Percentiles rank a stretch among this genome's conserved stretches.
Conservation (phyloP, 176 grass and related monocot species). For the Oryza brachyantha region DNA sequence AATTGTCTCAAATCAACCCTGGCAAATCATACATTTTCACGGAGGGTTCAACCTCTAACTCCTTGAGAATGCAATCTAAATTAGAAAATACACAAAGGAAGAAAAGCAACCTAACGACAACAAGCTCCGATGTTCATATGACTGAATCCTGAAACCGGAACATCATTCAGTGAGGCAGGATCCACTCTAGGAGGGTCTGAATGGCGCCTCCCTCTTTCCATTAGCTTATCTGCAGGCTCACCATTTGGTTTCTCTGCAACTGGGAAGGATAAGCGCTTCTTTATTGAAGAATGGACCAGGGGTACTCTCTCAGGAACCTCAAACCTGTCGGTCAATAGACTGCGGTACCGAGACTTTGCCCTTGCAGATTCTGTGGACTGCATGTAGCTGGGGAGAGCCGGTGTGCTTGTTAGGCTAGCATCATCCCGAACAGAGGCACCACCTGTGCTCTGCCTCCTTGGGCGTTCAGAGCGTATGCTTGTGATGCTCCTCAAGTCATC, state of each 20-base stretch:
- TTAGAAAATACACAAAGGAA: constrained; percentile 26
- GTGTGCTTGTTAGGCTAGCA: constrained; percentile 63
- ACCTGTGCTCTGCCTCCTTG: constrained; percentile 63
- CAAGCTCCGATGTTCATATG: constrained; percentile 3
- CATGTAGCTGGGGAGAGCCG: constrained; percentile 76
- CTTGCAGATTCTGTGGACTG: constrained; percentile 85
- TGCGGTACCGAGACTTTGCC: constrained; percentile 58
- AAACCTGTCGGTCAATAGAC: constrained; percentile 45
- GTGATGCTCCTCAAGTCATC: constrained; percentile 81
- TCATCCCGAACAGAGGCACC: constrained; percentile 72
- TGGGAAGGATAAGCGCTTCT: constrained; percentile 88
- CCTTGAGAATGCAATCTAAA: constrained; percentile 29
- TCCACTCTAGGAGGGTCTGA: constrained; percentile 71
- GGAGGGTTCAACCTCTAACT: not conserved
- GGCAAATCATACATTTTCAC: constrained; percentile 38
- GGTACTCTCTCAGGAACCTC: constrained; percentile 56
- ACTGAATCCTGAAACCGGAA: constrained; percentile 30
- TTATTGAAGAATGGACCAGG: constrained; percentile 43
- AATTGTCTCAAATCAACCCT: constrained; percentile 36
- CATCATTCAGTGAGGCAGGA: constrained; percentile 54
- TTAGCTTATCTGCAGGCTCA: constrained; percentile 26
- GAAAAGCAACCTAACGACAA: constrained; percentile 30
- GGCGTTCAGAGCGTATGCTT: constrained; percentile 71
- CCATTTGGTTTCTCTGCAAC: constrained; percentile 32
- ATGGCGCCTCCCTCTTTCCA: constrained; percentile 42